Evolutionary conservation across 2,329 filamentous ascomycete genomes (phyloP), one percentile per base, ranked within the genome.

Genomic region (Ophiocordyceps camponoti-leonardi): DNA sequence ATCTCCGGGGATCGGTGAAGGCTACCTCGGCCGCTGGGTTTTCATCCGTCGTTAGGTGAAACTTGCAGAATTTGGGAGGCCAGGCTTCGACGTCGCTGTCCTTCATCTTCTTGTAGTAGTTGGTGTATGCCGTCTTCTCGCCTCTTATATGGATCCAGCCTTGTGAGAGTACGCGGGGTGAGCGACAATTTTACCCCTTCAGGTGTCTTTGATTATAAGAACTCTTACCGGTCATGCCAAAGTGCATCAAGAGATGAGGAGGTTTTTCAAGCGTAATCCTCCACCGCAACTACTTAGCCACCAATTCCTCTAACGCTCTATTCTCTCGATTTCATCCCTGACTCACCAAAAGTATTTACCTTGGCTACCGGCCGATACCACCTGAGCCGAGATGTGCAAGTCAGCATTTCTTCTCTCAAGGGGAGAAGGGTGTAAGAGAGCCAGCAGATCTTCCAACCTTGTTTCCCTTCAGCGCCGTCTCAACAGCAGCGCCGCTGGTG

Each of bases 281-380:
- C n/a, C 7, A 22, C 11, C 5, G 8, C 31, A 19, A 11, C 14
- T 6, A 23, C 28, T 45, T 26, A 46, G 47, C 44, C 41, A 20
- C 6, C 13, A 41, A 20, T 5, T n/a, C 41, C 8, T 12, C 3
- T 6, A 4, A 16, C 7, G 10, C 20, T 3, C 22, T 28, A n/a
- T 19, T 10, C 26, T 28, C 2, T 28, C 10, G 10, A 26, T 4
- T 18, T 18, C 18, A 28, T 42, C 16, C 10, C n/a, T n/a, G 16
- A 49, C 63, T 48, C 53, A 75, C 79, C 92, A 98, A 61, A 98
- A 96, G 59, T 96, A 96, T 72, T 96, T 98, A 11, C 92, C 92
- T 60, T 95, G 92, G 48, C 83, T 86, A 4, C 83, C 84, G 4
- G 83, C 84, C 45, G 68, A 71, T 10, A 76, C 48, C 4, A 79